Evolutionary conservation across 2,329 filamentous ascomycete genomes (phyloP), one percentile per base, ranked within the genome.

Genomic region (Atkinsonella texensis): DNA sequence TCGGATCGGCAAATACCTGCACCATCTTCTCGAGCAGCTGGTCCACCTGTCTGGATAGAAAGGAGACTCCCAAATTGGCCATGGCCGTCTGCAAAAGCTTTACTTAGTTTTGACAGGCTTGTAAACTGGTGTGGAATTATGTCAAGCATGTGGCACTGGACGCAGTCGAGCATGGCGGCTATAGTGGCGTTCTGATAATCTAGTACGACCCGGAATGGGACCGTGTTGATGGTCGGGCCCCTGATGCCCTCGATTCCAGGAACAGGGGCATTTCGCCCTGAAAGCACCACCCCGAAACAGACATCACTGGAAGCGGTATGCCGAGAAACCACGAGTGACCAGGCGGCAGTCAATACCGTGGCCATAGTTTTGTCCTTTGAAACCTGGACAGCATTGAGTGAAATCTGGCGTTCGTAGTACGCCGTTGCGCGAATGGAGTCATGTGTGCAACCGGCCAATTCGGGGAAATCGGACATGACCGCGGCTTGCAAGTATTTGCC

Each of bases 351-450:
- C 2, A 56, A 47, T 2, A 55, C 33, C 15, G 67, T 65, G 1
- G 71, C 69, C 2, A 71, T 60, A 0, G 60, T 60, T 40, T 71
- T 67, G 12, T 64, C 60, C 1, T 39, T 39, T n/a, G 35, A 7
- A n/a, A 39, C 12, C 2, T 39, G 11, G 35, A 15, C 35, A 15
- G 35, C 35, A 15, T 39, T n/a, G 35, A 39, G 35, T 39, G 35
- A 39, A 8, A 39, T 39, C n/a, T n/a, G 12, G 12, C n/a, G 35
- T n/a, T 39, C 35, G 35, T 39, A 39, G 35, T 5, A n/a, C 5
- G 35, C n/a, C 5, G 35, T 39, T 13, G 35, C 35, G 35, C 35
- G 35, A n/a, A 39, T 39, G 5, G 35, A 39, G 5, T 39, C 13
- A n/a, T 39, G 35, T 5, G 35, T 39, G 35, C 35, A 11, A 39